Percentiles rank a stretch among this genome's conserved stretches.
These are phyloP conservation scores for Penicillium digitatum DNA, from an alignment of 2,329 filamentous ascomycete genomes.

Conservation along the genomic window DNA sequence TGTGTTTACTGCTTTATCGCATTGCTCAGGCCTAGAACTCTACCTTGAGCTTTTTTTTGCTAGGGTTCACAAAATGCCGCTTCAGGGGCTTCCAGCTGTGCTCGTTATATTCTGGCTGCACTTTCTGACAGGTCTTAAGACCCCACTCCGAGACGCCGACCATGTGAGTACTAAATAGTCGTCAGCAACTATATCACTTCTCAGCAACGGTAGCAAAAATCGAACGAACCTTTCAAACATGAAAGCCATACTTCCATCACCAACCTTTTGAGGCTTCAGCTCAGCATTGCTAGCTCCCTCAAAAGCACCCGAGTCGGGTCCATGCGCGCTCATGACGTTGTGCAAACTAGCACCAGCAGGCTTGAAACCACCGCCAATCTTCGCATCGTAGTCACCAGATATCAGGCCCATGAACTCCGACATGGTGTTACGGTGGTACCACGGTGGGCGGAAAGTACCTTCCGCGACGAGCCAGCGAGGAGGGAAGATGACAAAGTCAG, in stretches of 20 bases:
- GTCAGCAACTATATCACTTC: conserved; percentile 12
- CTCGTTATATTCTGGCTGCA: conserved; percentile 69
- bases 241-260: conserved; percentile 60
- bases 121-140: conserved; percentile 64
- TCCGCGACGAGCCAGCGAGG: conserved; percentile 61
- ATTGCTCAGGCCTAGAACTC: background rate
- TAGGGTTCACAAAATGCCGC: conserved; percentile 58
- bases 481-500: conserved; percentile 63
- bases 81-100: conserved; percentile 74
- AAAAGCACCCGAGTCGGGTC: conserved; percentile 55
- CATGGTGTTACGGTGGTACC: conserved; percentile 64
- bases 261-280: conserved; percentile 54
- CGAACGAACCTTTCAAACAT: conserved; percentile 56
- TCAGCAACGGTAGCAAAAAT: background rate
- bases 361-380: conserved; percentile 55
- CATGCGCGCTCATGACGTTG: conserved; percentile 69
- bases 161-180: conserved; percentile 56
- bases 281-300: conserved; percentile 53
- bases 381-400: conserved; percentile 57
- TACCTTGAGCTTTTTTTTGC: conserved; percentile 31
- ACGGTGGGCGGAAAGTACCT: conserved; percentile 58
- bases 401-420: conserved; percentile 65
- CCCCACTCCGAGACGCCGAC: conserved; percentile 71
- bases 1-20: background rate
- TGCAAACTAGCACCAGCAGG: conserved; percentile 62